Evolutionary conservation across 768 basidiomycete species (phyloP).

Genomic region (Sarcodon sp.): DNA sequence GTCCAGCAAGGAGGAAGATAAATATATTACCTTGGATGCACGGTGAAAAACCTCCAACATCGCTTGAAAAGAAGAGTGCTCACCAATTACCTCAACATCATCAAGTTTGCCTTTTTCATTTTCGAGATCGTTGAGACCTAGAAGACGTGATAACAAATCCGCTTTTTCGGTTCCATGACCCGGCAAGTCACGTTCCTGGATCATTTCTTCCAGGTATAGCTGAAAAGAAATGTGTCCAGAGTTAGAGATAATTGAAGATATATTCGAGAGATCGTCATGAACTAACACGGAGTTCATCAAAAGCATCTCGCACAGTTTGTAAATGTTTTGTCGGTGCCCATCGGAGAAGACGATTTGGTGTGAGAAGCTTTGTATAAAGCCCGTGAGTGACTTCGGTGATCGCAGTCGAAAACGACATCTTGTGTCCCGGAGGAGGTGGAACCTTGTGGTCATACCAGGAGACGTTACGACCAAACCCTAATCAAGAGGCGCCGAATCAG

Average conservation of each 20-base stretch:
- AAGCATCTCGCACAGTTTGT: constrained; percentile 10
- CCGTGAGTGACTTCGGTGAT: constrained; percentile 16
- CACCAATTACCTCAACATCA: constrained; percentile 30
- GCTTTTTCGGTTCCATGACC: constrained; percentile 25
- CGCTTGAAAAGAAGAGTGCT: not conserved
- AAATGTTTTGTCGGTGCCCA: constrained; percentile 10
- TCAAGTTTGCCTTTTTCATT: constrained; percentile 19
- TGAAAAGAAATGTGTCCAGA: constrained; percentile 4
- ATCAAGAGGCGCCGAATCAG: constrained; percentile 20
- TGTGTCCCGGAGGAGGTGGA: constrained; percentile 24
- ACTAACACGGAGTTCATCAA: constrained; percentile 16
- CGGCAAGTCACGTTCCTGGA: constrained; percentile 24
- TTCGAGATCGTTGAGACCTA: constrained; percentile 30
- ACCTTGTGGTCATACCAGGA: constrained; percentile 23
- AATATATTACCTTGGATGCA: constrained; percentile 19
- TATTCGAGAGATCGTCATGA: not conserved
- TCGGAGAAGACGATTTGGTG: constrained; percentile 14
- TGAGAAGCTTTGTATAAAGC: constrained; percentile 12
- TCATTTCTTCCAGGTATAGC: constrained; percentile 42
- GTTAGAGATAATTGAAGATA: not conserved
- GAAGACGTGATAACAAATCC: constrained; percentile 39
- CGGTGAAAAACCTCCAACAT: not conserved
- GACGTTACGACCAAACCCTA: not conserved
- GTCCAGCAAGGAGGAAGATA: constrained; percentile 39
- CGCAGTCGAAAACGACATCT: constrained; percentile 17